Percentiles rank a stretch among this genome's conserved stretches.
phyloP scores from a whole-genome alignment of 805 yeast species.

The Candida endomychidarum region DNA sequence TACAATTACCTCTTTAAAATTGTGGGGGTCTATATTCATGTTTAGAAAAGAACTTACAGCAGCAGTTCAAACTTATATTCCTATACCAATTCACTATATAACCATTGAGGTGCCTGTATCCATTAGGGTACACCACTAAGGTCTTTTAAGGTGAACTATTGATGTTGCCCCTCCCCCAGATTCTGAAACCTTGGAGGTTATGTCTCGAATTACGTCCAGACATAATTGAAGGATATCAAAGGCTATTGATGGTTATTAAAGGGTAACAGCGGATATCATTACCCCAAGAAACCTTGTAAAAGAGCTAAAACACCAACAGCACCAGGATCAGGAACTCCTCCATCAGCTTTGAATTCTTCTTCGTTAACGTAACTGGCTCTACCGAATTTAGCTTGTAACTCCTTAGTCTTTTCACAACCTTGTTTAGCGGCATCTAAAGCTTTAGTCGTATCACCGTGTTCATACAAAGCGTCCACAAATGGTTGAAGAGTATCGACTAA shows the following conservation, averaged over 20 bases:
- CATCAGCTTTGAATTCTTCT: constrained; percentile 54
- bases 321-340: constrained; percentile 93
- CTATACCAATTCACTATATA: neutral
- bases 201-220: too few relatives aligned
- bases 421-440: constrained; percentile 70
- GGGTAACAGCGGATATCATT: too few relatives aligned
- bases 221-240: too few relatives aligned
- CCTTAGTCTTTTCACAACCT: constrained; percentile 76
- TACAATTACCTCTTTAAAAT: constrained; percentile 37
- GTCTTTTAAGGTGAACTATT: neutral
- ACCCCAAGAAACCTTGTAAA: constrained; percentile 41
- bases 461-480: constrained; percentile 62
- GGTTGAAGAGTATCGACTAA: constrained; percentile 88
- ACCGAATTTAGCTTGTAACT: constrained; percentile 82
- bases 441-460: constrained; percentile 49
- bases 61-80: constrained; percentile 2
- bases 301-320: constrained; percentile 80
- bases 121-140: too few relatives aligned
- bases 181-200: neutral
- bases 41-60: neutral
- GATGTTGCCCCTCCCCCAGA: too few relatives aligned
- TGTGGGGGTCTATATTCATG: constrained; percentile 14
- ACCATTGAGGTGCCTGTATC: neutral
- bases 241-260: neutral
- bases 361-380: constrained; percentile 86